A percentile compares a stretch with the other conserved stretches of the same genome.
phyloP scores from a whole-genome alignment of 441 rosid species.

The Euphorbia celastroides region DNA sequence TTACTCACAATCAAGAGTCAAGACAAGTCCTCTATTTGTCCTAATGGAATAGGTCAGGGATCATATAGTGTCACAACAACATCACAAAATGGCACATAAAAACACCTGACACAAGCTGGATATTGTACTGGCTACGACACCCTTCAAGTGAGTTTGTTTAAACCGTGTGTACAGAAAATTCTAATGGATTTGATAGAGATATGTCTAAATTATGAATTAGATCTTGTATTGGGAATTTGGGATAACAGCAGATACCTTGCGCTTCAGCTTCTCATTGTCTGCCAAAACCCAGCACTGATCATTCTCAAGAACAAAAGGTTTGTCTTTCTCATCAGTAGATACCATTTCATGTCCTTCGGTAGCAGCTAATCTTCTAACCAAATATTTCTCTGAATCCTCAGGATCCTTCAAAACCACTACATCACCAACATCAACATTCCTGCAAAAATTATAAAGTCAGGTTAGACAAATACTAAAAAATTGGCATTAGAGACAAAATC shows the following conservation, averaged over 20 bases:
- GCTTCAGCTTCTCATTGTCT: constrained; percentile 65
- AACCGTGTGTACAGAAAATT: not conserved
- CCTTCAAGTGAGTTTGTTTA: not conserved
- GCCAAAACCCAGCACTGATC: constrained; percentile 91
- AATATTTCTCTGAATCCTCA: constrained; percentile 39
- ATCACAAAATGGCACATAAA: not conserved
- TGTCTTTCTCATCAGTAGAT: constrained; percentile 65
- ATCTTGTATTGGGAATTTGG: constrained; percentile 1
- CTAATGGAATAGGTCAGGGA: not conserved
- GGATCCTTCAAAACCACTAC: constrained; percentile 85
- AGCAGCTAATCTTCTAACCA: constrained; percentile 89
- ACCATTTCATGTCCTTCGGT: constrained; percentile 83
- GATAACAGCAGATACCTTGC: constrained; percentile 49
- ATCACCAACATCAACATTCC: constrained; percentile 79
- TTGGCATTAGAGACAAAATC: not conserved
- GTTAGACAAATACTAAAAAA: not conserved
- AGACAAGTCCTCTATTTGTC: not conserved
- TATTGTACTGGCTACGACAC: not conserved
- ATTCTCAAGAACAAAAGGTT: constrained; percentile 72
- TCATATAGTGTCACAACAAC: not conserved
- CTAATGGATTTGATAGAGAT: not conserved
- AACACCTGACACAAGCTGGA: not conserved
- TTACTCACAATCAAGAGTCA: not conserved
- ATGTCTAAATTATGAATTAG: not conserved
- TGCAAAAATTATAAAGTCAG: constrained; percentile 17